These are phyloP conservation scores for Candida dendrica DNA, from an alignment of 805 yeast species.

Conservation along the genomic window DNA sequence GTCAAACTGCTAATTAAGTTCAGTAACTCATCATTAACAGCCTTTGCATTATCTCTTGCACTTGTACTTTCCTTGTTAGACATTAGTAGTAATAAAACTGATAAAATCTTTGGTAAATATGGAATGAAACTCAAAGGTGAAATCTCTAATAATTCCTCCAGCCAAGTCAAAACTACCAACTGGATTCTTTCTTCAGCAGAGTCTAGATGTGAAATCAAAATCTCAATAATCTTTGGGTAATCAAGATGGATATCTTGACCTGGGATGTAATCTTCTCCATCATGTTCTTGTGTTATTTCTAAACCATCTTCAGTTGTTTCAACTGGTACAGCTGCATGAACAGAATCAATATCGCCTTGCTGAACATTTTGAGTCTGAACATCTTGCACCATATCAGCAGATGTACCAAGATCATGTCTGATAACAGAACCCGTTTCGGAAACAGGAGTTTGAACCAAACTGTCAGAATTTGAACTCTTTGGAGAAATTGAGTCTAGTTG, in stretches of 20 bases:
- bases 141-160: constrained; percentile 61
- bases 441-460: neutral
- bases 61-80: constrained; percentile 36
- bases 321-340: neutral
- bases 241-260: constrained; percentile 82
- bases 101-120: constrained; percentile 66
- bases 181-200: constrained; percentile 67
- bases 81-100: constrained; percentile 58
- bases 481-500: constrained; percentile 13
- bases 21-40: constrained; percentile 51
- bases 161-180: constrained; percentile 75
- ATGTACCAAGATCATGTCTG: neutral
- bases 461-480: neutral
- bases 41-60: constrained; percentile 45
- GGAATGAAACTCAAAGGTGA: constrained; percentile 72
- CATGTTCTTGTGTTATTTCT: constrained; percentile 11
- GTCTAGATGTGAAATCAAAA: constrained; percentile 73
- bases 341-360: neutral
- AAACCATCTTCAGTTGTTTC: constrained; percentile 16
- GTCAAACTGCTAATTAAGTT: constrained; percentile 30
- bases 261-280: constrained; percentile 54
- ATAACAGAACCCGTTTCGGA: neutral
- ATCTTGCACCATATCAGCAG: neutral
- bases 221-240: constrained; percentile 72
- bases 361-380: no score